phyloP scores from a whole-genome alignment of 2,329 filamentous ascomycete species.

The Exophiala xenobiotica region DNA sequence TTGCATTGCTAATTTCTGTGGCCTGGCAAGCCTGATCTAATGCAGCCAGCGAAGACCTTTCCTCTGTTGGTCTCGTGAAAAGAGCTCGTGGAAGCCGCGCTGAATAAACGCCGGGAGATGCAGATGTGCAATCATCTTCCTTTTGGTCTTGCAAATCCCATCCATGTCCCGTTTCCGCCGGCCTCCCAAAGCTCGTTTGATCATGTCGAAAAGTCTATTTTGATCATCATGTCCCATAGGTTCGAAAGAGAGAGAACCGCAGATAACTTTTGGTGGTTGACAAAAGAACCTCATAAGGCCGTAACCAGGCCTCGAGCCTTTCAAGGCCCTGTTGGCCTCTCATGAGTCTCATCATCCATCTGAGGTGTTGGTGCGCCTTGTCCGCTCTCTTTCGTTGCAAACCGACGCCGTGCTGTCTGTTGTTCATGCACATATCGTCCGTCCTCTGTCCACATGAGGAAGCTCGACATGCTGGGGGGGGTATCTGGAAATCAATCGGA shows the following conservation, averaged over 20 bases:
- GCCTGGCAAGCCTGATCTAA: constrained; percentile 29
- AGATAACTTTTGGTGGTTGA: constrained; percentile 28
- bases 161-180: constrained; percentile 15
- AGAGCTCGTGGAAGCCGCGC: constrained; percentile 18
- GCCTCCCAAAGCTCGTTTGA: constrained; percentile 26
- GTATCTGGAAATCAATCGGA: constrained; percentile 50
- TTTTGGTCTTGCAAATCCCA: constrained; percentile 17
- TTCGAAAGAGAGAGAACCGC: constrained; percentile 28
- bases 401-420: constrained; percentile 25
- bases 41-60: constrained; percentile 30
- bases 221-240: constrained; percentile 30
- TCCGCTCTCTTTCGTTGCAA: constrained; percentile 27
- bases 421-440: constrained; percentile 29
- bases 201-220: constrained; percentile 32
- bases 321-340: constrained; percentile 5
- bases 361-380: constrained; percentile 16
- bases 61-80: constrained; percentile 21
- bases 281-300: constrained; percentile 18
- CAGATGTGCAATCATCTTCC: constrained; percentile 18
- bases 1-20: constrained; percentile 16
- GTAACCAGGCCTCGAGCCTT: constrained; percentile 7
- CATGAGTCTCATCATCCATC: constrained; percentile 22
- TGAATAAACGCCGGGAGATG: constrained; percentile 20
- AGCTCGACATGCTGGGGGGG: constrained; percentile 45
- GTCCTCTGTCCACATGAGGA: constrained; percentile 31